Evolutionary conservation across 352 stramenopile genomes (phyloP).

Genomic region (Globisporangium solare): DNA sequence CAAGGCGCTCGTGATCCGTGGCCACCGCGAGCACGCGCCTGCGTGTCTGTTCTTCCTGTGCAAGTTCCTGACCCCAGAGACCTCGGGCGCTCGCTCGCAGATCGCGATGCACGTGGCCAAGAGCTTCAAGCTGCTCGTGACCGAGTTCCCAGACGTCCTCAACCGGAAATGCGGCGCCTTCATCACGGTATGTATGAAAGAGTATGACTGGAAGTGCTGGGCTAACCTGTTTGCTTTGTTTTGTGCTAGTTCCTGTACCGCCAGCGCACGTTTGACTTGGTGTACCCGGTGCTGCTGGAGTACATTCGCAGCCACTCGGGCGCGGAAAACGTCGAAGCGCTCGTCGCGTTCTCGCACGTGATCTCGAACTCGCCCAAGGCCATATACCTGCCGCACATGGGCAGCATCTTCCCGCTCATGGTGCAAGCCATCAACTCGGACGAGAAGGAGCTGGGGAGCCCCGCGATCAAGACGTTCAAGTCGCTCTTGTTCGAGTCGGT

Average conservation of each 20-base stretch:
- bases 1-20: conserved; percentile 78
- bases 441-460: conserved; percentile 61
- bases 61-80: conserved; percentile 42
- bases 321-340: conserved; percentile 47
- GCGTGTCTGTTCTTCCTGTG: conserved; percentile 70
- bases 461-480: conserved; percentile 78
- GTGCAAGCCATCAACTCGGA: conserved; percentile 79
- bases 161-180: conserved; percentile 80
- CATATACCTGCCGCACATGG: conserved; percentile 67
- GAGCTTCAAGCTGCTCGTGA: conserved; percentile 77
- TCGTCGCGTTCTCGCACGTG: conserved; percentile 75
- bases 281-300: conserved; percentile 65
- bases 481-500: conserved; percentile 70
- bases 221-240: neutral
- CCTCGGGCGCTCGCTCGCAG: conserved; percentile 23
- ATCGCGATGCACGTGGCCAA: conserved; percentile 75
- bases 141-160: conserved; percentile 72
- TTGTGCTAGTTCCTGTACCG: conserved; percentile 66
- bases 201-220: neutral
- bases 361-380: conserved; percentile 79
- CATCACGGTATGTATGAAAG: conserved; percentile 46
- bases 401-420: conserved; percentile 81
- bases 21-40: conserved; percentile 63
- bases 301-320: conserved; percentile 46
- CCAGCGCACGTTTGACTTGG: conserved; percentile 75